phyloP scores from a whole-genome alignment of 2,329 filamentous ascomycete genomes.

The Rhexocercosporidium sp. region DNA sequence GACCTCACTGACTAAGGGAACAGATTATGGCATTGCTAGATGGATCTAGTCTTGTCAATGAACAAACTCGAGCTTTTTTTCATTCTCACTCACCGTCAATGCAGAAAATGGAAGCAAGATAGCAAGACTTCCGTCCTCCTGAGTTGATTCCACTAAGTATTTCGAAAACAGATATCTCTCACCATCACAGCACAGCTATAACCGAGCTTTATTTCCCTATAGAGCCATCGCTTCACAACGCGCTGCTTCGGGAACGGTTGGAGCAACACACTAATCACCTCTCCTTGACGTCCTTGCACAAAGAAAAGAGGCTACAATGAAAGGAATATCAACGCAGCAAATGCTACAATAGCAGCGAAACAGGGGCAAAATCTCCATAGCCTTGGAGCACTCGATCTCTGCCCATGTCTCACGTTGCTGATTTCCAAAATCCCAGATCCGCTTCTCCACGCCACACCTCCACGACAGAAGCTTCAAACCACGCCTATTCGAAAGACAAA shows the following conservation, averaged over 20 bases:
- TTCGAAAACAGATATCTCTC: background rate
- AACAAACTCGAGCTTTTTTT: background rate
- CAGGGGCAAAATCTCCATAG: background rate
- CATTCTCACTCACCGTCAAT: background rate
- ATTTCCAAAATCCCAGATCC: background rate
- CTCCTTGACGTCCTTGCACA: background rate
- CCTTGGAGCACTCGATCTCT: background rate
- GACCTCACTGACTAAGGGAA: slow-evolving; percentile 24
- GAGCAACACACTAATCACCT: background rate
- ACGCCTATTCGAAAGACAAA: background rate
- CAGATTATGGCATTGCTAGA: slow-evolving; percentile 27
- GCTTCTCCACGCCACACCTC: too few species aligned
- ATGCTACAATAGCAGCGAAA: background rate
- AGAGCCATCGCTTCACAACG: background rate
- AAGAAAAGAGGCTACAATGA: background rate
- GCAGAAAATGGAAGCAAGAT: background rate
- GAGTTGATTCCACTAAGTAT: background rate
- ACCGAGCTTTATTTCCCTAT: background rate
- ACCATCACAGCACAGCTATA: background rate
- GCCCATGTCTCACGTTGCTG: background rate
- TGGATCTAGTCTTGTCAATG: slow-evolving; percentile 19
- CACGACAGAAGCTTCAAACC: background rate
- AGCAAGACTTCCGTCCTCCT: background rate
- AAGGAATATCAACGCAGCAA: too few species aligned
- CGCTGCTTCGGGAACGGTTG: background rate